Conservation (phyloP, 2,329 filamentous ascomycete species). For the Scedosporium apiospermum region DNA sequence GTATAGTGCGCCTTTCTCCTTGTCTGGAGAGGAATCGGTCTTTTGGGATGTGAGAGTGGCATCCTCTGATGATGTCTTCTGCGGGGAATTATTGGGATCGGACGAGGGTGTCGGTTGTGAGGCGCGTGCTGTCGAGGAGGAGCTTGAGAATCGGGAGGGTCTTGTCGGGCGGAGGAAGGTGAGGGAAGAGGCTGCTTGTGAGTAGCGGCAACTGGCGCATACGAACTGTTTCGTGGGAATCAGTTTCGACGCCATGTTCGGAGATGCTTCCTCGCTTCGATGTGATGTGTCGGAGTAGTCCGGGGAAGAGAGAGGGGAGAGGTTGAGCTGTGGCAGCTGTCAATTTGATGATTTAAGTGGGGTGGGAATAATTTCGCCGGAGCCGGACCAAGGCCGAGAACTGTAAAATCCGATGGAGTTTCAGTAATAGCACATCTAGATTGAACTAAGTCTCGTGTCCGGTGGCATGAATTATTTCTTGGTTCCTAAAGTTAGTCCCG, state of each 20-base stretch:
- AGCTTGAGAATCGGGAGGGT: not conserved
- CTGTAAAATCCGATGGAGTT: too few species aligned
- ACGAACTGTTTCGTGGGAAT: not conserved
- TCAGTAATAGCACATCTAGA: too few species aligned
- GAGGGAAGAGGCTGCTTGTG: not conserved
- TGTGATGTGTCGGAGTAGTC: too few species aligned
- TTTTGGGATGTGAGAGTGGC: not conserved
- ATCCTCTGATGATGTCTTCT: not conserved
- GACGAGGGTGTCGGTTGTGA: not conserved
- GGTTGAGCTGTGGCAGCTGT: too few species aligned
- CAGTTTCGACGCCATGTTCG: not conserved
- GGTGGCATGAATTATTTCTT: too few species aligned
- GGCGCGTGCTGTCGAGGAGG: not conserved
- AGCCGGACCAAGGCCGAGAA: too few species aligned
- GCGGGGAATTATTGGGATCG: not conserved
- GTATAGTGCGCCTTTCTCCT: slow-evolving; percentile 35
- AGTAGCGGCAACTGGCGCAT: not conserved
- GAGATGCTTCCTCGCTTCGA: too few species aligned
- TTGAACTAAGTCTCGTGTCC: too few species aligned
- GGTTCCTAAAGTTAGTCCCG: too few species aligned
- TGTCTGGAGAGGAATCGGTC: not conserved
- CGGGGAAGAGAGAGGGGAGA: too few species aligned
- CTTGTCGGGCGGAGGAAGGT: not conserved
- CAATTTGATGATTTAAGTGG: too few species aligned
- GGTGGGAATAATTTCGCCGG: too few species aligned